Conservation (phyloP, 2,329 filamentous ascomycete species). For the Ceratocystis colombiana region DNA sequence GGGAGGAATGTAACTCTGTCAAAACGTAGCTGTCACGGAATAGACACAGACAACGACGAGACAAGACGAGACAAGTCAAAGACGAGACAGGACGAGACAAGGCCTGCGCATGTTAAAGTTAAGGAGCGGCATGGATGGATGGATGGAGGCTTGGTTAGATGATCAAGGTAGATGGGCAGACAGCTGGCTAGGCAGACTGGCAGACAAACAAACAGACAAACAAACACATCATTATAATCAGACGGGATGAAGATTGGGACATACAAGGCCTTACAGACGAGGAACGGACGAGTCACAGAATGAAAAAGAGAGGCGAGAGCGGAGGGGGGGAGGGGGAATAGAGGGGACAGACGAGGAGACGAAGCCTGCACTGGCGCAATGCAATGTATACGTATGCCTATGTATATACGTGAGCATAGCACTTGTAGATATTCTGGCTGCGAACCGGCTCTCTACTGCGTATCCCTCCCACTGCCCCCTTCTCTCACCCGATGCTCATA, state of each 20-base stretch:
- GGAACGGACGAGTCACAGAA: slow-evolving; percentile 9
- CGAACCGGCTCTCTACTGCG: no score
- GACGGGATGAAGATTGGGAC: slow-evolving; percentile 9
- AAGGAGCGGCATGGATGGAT: neutral
- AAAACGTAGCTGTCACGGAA: slow-evolving; percentile 13
- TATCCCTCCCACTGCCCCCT: no score
- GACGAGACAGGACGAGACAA: slow-evolving; percentile 10
- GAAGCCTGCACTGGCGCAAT: neutral
- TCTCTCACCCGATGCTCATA: neutral
- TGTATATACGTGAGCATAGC: neutral
- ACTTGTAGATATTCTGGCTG: no score
- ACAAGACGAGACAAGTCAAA: slow-evolving; percentile 7
- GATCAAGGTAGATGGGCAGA: neutral
- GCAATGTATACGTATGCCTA: no score
- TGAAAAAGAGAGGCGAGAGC: neutral
- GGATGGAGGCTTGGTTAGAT: neutral
- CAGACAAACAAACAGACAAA: neutral
- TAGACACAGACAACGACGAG: slow-evolving; percentile 11
- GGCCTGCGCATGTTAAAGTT: slow-evolving; percentile 1
- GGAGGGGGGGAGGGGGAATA: neutral
- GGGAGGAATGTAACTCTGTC: slow-evolving; percentile 14
- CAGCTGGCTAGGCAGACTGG: neutral
- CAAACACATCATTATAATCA: neutral
- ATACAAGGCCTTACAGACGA: neutral
- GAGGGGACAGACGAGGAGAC: neutral